These are phyloP conservation scores for Themeda triandra DNA, from an alignment of 176 grass and related monocot species.

Conservation along the genomic window DNA sequence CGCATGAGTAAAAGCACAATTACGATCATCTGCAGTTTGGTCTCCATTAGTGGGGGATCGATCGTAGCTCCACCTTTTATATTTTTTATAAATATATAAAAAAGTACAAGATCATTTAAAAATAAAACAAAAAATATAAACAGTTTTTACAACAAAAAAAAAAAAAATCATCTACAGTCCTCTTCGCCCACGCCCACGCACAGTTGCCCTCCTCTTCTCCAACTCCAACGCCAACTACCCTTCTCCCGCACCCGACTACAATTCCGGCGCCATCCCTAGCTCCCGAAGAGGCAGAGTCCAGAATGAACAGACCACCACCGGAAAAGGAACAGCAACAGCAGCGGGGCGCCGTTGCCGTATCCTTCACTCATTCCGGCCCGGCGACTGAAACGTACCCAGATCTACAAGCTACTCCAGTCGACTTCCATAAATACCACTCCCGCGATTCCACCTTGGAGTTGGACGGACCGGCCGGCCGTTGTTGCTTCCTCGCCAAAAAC, in stretches of 20 bases:
- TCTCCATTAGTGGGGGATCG: not conserved
- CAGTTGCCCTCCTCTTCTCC: not conserved
- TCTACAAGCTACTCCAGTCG: conserved; percentile 27
- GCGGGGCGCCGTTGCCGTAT: conserved; percentile 14
- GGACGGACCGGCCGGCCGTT: not conserved
- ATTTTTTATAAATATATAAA: too few species aligned
- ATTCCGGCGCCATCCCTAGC: not conserved
- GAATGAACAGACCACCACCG: not conserved
- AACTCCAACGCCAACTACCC: not conserved
- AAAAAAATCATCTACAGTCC: too few species aligned
- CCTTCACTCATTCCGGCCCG: conserved; percentile 12
- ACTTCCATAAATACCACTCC: not conserved
- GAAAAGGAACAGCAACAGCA: not conserved
- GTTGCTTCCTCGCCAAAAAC: not conserved
- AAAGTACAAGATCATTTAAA: too few species aligned
- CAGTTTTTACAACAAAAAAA: too few species aligned
- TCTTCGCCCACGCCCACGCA: too few species aligned
- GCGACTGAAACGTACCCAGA: conserved; percentile 19
- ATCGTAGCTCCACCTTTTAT: not conserved
- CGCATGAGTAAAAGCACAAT: not conserved
- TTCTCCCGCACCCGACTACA: not conserved
- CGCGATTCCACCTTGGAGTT: not conserved
- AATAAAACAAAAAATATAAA: too few species aligned
- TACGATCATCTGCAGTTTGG: not conserved
- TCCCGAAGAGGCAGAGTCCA: not conserved